phyloP scores from a whole-genome alignment of 495 filamentous ascomycete genomes.

The Copromyces sp. region DNA sequence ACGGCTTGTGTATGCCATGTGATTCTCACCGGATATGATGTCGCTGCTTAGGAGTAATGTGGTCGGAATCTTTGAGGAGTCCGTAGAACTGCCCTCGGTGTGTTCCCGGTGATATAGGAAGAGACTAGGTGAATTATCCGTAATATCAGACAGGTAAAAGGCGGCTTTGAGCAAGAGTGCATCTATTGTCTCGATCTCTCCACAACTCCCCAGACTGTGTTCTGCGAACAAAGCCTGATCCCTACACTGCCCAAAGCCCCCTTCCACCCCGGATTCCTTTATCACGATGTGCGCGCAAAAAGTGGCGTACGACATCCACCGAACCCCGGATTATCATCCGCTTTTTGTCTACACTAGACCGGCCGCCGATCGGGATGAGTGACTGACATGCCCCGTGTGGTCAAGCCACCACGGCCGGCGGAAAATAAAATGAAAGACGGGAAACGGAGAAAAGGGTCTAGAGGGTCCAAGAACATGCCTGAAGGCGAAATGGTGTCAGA shows the following conservation, averaged over 20 bases:
- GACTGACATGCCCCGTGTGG: not conserved
- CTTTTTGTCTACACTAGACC: not conserved
- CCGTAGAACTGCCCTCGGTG: too few relatives aligned
- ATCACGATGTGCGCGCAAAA: not conserved
- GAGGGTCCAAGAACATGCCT: not conserved
- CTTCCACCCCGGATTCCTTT: not conserved
- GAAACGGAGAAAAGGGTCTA: not conserved
- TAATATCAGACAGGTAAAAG: not conserved
- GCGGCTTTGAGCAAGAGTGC: too few relatives aligned
- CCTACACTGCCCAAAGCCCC: not conserved
- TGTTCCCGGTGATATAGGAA: too few relatives aligned
- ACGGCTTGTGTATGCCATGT: too few relatives aligned
- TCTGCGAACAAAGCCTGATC: not conserved
- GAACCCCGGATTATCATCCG: not conserved
- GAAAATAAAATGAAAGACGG: not conserved
- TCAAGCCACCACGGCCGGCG: not conserved
- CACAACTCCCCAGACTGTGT: not conserved
- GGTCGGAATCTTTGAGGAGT: too few relatives aligned
- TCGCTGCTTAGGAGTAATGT: too few relatives aligned
- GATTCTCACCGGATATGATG: too few relatives aligned
- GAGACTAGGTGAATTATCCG: too few relatives aligned
- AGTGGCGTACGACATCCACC: not conserved
- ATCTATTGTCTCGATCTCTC: not conserved
- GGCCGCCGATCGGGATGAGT: not conserved
- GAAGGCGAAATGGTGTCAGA: not conserved